These are phyloP conservation scores for Bruguiera hainesii DNA, from an alignment of 441 rosid species.

Conservation along the genomic window DNA sequence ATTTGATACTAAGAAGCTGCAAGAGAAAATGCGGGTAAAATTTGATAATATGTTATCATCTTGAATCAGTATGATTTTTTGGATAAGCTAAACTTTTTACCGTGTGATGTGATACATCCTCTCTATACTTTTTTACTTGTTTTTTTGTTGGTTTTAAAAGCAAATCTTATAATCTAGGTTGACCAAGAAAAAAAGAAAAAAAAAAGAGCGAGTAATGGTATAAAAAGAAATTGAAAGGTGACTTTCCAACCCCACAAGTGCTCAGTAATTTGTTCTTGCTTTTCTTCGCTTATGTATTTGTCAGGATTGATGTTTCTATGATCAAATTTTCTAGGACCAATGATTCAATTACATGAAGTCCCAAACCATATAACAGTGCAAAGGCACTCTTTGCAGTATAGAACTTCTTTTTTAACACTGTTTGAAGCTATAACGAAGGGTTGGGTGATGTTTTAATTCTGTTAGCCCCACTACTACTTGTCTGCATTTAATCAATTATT, in stretches of 20 bases:
- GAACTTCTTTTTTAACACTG: background rate
- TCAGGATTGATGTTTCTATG: slow-evolving; percentile 6
- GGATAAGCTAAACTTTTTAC: slow-evolving; percentile 2
- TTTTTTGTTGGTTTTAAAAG: background rate
- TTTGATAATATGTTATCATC: slow-evolving; percentile 5
- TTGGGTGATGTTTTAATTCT: no score
- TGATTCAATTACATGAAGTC: background rate
- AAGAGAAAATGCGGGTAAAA: slow-evolving; percentile 85
- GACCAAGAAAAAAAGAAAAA: background rate
- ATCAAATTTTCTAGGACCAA: background rate
- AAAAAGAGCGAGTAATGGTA: background rate
- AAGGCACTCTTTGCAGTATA: background rate
- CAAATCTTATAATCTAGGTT: background rate
- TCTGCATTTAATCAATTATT: no score
- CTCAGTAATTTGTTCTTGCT: background rate
- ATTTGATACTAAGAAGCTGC: slow-evolving; percentile 77
- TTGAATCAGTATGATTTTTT: slow-evolving; percentile 6
- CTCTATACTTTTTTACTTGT: background rate
- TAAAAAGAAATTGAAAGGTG: no score
- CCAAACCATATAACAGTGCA: background rate
- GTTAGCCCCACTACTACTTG: no score
- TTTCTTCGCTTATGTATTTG: slow-evolving; percentile 1
- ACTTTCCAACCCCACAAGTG: no score
- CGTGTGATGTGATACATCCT: background rate
- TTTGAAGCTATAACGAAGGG: background rate